A percentile compares a stretch with the other conserved stretches of the same genome.
Conservation (phyloP, 441 rosid genomes). For the Erodium texanum region DNA sequence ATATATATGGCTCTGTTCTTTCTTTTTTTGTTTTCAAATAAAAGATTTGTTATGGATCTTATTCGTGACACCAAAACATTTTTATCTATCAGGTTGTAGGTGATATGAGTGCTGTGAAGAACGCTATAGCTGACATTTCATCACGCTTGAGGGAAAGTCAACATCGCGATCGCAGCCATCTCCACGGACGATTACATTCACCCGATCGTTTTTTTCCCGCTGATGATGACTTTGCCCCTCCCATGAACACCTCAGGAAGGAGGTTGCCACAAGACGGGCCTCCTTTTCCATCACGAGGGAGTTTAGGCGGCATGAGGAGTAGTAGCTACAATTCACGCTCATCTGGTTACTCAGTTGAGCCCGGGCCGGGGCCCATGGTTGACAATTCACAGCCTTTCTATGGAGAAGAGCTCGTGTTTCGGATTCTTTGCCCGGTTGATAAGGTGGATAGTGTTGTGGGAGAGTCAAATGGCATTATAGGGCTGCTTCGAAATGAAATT, state of each 20-base stretch:
- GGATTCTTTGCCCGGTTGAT: conserved; percentile 76
- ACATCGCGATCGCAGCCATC: conserved; percentile 77
- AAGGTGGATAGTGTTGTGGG: conserved; percentile 65
- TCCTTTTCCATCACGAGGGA: conserved; percentile 39
- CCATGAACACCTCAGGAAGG: conserved; percentile 35
- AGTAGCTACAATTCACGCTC: conserved; percentile 42
- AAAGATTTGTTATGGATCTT: background rate
- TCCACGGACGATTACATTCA: conserved; percentile 57
- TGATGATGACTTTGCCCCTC: conserved; percentile 73
- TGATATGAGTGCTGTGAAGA: conserved; percentile 61
- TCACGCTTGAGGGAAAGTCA: conserved; percentile 92
- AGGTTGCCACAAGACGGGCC: conserved; percentile 46
- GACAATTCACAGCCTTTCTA: conserved; percentile 48
- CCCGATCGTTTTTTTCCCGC: conserved; percentile 54
- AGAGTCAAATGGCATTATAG: conserved; percentile 63
- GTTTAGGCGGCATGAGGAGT: conserved; percentile 39
- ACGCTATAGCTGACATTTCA: conserved; percentile 65
- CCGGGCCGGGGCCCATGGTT: conserved; percentile 34
- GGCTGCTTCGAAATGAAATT: conserved; percentile 74
- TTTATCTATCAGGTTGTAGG: conserved; percentile 64
- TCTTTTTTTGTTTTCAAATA: no score
- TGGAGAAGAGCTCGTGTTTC: conserved; percentile 73
- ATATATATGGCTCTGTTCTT: no score
- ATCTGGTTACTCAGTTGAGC: conserved; percentile 41
- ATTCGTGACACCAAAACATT: background rate